Evolutionary conservation across 2,329 filamentous ascomycete species (phyloP).

Genomic region (Zelopaecilomyces penicillatus): DNA sequence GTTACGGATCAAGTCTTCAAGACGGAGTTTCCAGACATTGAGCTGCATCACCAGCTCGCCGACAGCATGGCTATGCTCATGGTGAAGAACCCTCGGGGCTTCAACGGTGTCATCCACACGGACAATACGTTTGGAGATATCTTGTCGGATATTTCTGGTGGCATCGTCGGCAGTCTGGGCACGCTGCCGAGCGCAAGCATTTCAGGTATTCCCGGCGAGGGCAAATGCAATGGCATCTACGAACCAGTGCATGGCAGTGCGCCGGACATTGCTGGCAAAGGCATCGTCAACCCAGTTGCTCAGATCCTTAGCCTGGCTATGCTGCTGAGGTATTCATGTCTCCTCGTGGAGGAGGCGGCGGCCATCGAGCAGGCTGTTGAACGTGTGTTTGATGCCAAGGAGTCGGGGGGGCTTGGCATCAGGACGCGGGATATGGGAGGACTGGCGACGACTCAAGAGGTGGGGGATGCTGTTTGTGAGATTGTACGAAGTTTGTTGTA

Average conservation of each 20-base stretch:
- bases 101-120: conserved; percentile 40
- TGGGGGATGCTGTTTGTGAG: conserved; percentile 50
- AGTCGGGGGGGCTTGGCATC: conserved; percentile 35
- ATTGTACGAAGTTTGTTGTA: conserved; percentile 6
- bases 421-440: conserved; percentile 60
- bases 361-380: conserved; percentile 58
- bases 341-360: conserved; percentile 50
- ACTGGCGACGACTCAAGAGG: conserved; percentile 51
- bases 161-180: conserved; percentile 37
- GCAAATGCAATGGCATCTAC: conserved; percentile 60
- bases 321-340: conserved; percentile 67
- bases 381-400: conserved; percentile 50
- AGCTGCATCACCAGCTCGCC: conserved; percentile 36
- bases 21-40: conserved; percentile 34
- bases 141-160: conserved; percentile 36
- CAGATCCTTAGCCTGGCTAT: conserved; percentile 64
- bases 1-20: conserved; percentile 32
- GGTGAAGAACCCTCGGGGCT: conserved; percentile 36
- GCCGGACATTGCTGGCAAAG: conserved; percentile 65
- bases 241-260: conserved; percentile 69
- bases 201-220: conserved; percentile 30
- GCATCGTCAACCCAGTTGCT: conserved; percentile 64
- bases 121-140: conserved; percentile 43
- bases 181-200: conserved; percentile 37
- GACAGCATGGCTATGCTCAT: conserved; percentile 41